A percentile compares a stretch with the other conserved stretches of the same genome.
These are phyloP conservation scores for Tuber melanosporum DNA, from an alignment of 495 filamentous ascomycete species.

Conservation along the genomic window DNA sequence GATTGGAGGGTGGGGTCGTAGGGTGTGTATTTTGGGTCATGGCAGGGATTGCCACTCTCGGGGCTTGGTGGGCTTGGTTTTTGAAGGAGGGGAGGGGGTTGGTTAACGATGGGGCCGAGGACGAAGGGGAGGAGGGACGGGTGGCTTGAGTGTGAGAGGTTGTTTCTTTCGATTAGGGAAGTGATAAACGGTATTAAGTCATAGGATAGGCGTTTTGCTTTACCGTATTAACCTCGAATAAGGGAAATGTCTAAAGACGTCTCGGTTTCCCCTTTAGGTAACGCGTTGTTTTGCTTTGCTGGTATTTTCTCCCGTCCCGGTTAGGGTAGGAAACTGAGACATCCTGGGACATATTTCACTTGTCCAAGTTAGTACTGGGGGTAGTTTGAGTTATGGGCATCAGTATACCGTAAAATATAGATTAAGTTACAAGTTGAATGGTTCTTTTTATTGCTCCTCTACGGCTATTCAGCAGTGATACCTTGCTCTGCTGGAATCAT, in stretches of 20 bases:
- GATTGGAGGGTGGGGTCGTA: conserved; percentile 59
- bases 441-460: neutral
- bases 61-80: conserved; percentile 49
- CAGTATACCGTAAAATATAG: neutral
- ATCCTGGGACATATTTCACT: too few species aligned
- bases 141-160: neutral
- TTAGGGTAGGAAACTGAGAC: too few species aligned
- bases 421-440: neutral
- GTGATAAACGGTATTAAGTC: neutral
- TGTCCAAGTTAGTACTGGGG: too few species aligned
- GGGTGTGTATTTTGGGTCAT: conserved; percentile 66
- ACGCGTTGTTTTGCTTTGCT: too few species aligned
- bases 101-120: neutral
- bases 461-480: neutral
- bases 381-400: neutral
- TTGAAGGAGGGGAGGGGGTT: conserved; percentile 53
- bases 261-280: too few species aligned
- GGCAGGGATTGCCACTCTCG: conserved; percentile 50
- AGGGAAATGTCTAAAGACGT: too few species aligned
- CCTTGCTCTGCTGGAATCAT: neutral
- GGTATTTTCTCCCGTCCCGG: too few species aligned
- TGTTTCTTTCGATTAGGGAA: neutral
- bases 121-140: neutral
- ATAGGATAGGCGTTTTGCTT: neutral
- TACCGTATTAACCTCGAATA: neutral